These are phyloP conservation scores for Auriscalpium vulgare DNA, from an alignment of 768 basidiomycete genomes.

Conservation along the genomic window DNA sequence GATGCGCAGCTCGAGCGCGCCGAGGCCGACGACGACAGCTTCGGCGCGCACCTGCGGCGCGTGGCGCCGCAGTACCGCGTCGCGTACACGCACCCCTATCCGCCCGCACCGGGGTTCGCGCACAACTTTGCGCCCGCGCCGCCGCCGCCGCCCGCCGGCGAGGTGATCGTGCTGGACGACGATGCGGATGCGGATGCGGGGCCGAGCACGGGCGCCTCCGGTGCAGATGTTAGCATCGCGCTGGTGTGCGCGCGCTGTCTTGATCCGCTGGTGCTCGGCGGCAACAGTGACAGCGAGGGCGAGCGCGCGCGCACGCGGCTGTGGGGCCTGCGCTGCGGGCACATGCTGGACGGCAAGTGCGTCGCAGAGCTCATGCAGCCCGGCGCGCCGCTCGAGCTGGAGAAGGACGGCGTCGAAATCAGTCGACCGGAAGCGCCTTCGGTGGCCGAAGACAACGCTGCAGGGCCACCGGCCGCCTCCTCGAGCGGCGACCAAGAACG, in stretches of 20 bases:
- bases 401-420: neutral
- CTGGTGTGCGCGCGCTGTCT: constrained; percentile 64
- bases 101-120: constrained; percentile 54
- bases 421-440: neutral
- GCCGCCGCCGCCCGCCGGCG: constrained; percentile 20
- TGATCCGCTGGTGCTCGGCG: constrained; percentile 52
- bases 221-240: constrained; percentile 28
- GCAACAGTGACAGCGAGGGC: constrained; percentile 30
- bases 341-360: constrained; percentile 75
- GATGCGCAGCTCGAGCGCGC: constrained; percentile 1
- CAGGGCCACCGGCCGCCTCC: neutral
- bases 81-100: constrained; percentile 57
- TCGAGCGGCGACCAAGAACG: neutral
- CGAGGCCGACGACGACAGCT: neutral
- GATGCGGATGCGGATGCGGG: constrained; percentile 26
- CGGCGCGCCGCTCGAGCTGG: neutral
- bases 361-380: constrained; percentile 50
- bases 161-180: constrained; percentile 40
- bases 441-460: neutral
- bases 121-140: constrained; percentile 49
- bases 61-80: constrained; percentile 39
- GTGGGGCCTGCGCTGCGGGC: constrained; percentile 72
- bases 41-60: neutral
- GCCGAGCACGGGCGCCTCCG: constrained; percentile 8
- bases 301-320: constrained; percentile 42